These are phyloP conservation scores for Amanita exitialis DNA, from an alignment of 768 basidiomycete species.

Conservation along the genomic window DNA sequence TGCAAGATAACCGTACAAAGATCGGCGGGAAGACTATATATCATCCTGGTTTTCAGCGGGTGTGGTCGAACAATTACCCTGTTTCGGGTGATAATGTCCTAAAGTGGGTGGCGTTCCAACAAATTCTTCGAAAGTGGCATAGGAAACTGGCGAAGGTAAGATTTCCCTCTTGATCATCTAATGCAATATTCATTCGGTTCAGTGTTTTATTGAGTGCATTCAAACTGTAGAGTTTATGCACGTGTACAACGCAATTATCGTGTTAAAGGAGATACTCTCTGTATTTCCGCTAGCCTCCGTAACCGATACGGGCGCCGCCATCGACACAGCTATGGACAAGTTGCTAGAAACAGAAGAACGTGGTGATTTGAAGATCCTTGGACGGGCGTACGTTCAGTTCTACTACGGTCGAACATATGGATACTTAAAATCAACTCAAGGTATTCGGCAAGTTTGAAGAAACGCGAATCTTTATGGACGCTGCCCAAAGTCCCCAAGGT, in stretches of 20 bases:
- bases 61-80: slow-evolving; percentile 31
- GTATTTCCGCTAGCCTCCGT: slow-evolving; percentile 74
- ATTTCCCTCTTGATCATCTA: not conserved
- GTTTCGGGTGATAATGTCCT: slow-evolving; percentile 44
- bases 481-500: slow-evolving; percentile 22
- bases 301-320: slow-evolving; percentile 38
- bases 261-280: slow-evolving; percentile 84
- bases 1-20: slow-evolving; percentile 62
- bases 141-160: slow-evolving; percentile 58
- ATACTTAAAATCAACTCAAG: slow-evolving; percentile 21
- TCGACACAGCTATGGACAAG: slow-evolving; percentile 53
- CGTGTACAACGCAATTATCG: slow-evolving; percentile 92
- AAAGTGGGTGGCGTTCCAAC: slow-evolving; percentile 61
- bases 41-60: slow-evolving; percentile 63
- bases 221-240: slow-evolving; percentile 92
- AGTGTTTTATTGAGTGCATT: slow-evolving; percentile 78
- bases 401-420: not conserved
- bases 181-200: slow-evolving; percentile 2
- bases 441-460: slow-evolving; percentile 68
- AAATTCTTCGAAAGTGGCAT: slow-evolving; percentile 79
- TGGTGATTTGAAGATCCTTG: slow-evolving; percentile 76
- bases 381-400: slow-evolving; percentile 47
- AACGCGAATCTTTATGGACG: slow-evolving; percentile 52
- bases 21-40: slow-evolving; percentile 46
- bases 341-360: slow-evolving; percentile 71